phyloP scores from a whole-genome alignment of 73 alveolate species.

The Paraurostyla sp. region DNA sequence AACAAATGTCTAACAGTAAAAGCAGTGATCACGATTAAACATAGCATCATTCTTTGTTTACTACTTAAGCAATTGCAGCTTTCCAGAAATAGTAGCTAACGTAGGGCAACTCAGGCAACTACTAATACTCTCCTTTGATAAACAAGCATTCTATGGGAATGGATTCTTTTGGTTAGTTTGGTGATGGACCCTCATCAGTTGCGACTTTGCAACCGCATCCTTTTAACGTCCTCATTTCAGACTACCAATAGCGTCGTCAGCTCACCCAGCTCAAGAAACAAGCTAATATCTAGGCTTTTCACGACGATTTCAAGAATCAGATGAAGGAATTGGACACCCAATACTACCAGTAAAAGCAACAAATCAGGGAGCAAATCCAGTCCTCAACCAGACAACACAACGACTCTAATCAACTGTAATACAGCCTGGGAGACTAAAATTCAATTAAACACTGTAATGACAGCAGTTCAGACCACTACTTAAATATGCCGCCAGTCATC shows the following conservation, averaged over 20 bases:
- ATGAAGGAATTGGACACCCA: slow-evolving; percentile 34
- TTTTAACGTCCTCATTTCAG: slow-evolving; percentile 38
- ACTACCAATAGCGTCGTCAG: slow-evolving; percentile 12
- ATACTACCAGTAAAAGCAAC: slow-evolving; percentile 24
- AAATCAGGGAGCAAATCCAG: slow-evolving; percentile 8
- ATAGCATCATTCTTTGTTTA: not conserved
- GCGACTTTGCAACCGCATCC: slow-evolving; percentile 64
- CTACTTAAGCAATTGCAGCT: slow-evolving; percentile 35
- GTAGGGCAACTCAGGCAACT: too few relatives aligned
- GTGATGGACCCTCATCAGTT: slow-evolving; percentile 54
- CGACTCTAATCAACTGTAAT: not conserved
- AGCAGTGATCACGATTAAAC: not conserved
- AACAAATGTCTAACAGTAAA: slow-evolving; percentile 37
- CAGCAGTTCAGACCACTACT: slow-evolving; percentile 40
- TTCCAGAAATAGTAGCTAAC: not conserved
- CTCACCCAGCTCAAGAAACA: not conserved
- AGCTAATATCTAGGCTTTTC: slow-evolving; percentile 5
- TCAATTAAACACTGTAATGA: not conserved
- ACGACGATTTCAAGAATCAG: not conserved
- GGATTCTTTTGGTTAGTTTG: slow-evolving; percentile 39
- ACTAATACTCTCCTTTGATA: not conserved
- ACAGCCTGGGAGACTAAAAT: not conserved
- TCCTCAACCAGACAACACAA: not conserved
- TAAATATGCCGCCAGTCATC: not conserved
- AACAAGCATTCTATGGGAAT: slow-evolving; percentile 32